A percentile compares a stretch with the other conserved stretches of the same genome.
Conservation (phyloP, 108 stramenopile species). For the Hondaea fermentalgiana region DNA sequence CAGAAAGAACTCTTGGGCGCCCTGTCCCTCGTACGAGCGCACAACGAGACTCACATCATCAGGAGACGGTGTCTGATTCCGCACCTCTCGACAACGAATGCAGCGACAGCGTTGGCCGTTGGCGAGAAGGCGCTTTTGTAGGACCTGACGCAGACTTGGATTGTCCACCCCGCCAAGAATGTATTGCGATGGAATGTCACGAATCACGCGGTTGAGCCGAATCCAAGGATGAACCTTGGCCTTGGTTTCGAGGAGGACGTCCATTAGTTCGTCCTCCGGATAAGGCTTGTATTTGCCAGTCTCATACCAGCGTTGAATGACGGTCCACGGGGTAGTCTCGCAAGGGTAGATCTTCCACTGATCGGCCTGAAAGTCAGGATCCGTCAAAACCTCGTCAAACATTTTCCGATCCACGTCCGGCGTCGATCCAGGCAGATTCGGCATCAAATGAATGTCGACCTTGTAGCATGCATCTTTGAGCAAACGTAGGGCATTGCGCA, state of each 20-base stretch:
- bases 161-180: conserved; percentile 21
- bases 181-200: conserved; percentile 64
- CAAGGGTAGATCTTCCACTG: conserved; percentile 91
- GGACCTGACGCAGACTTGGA: conserved; percentile 5
- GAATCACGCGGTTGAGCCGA: conserved; percentile 83
- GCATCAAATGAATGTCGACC: conserved; percentile 96
- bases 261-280: conserved; percentile 83
- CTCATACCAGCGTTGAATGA: conserved; percentile 89
- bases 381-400: conserved; percentile 76
- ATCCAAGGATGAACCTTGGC: conserved; percentile 91
- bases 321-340: conserved; percentile 86
- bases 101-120: neutral
- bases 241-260: conserved; percentile 73
- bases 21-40: neutral
- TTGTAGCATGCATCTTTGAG: conserved; percentile 94
- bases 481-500: conserved; percentile 78
- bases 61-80: neutral
- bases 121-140: neutral
- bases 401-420: conserved; percentile 78
- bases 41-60: neutral
- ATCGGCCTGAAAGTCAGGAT: conserved; percentile 81
- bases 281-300: conserved; percentile 79
- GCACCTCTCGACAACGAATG: conserved; percentile 17
- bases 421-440: conserved; percentile 87
- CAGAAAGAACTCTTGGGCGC: neutral